phyloP scores from a whole-genome alignment of 2,329 filamentous ascomycete species.

The Clarireedia hainanense region DNA sequence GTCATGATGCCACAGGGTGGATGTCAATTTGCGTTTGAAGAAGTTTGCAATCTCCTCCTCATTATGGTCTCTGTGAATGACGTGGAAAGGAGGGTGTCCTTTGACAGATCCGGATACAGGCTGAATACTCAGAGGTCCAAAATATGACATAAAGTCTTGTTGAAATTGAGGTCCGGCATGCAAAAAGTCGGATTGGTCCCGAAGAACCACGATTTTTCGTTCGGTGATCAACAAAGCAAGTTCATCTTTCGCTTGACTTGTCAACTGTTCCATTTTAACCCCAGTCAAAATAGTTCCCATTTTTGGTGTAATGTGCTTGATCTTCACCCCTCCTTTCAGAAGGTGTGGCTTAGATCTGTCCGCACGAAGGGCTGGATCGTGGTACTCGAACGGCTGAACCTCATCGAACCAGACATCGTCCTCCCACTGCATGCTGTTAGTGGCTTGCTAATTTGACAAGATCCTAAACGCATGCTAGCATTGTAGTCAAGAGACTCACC shows the following conservation, averaged over 20 bases:
- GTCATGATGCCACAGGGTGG: conserved; percentile 61
- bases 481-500: not conserved
- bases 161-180: conserved; percentile 55
- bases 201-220: conserved; percentile 40
- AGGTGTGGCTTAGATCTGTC: conserved; percentile 55
- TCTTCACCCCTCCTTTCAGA: conserved; percentile 51
- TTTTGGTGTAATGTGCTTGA: conserved; percentile 44
- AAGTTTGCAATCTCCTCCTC: conserved; percentile 51
- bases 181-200: conserved; percentile 40
- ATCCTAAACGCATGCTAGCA: not conserved
- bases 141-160: conserved; percentile 52
- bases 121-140: conserved; percentile 58
- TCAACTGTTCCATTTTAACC: conserved; percentile 33
- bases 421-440: conserved; percentile 31
- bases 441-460: not conserved
- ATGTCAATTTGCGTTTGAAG: conserved; percentile 55
- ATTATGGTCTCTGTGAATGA: conserved; percentile 60
- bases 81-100: conserved; percentile 50
- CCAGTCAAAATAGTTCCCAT: conserved; percentile 36
- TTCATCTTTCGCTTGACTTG: conserved; percentile 33
- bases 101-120: conserved; percentile 60
- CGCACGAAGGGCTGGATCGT: conserved; percentile 44
- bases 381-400: conserved; percentile 35
- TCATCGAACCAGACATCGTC: conserved; percentile 37
- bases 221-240: conserved; percentile 36